A percentile compares a stretch with the other conserved stretches of the same genome.
Conservation (phyloP, 257 asterid species). For the Cinchona pubescens region DNA sequence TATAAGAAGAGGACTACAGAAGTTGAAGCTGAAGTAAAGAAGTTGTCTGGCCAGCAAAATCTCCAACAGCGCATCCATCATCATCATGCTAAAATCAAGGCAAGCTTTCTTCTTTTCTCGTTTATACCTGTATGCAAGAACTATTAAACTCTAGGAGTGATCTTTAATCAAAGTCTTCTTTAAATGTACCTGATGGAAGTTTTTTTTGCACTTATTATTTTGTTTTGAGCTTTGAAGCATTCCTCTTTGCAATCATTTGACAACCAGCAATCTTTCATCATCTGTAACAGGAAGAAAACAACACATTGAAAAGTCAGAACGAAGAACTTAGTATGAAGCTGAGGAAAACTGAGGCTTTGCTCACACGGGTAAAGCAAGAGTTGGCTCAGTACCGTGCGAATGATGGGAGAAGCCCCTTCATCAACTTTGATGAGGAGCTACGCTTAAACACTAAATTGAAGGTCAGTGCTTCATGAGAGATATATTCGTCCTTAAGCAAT, state of each 20-base stretch:
- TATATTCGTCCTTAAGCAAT: neutral
- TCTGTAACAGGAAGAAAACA: slow-evolving; percentile 80
- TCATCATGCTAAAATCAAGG: slow-evolving; percentile 98
- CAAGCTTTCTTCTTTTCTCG: slow-evolving; percentile 8
- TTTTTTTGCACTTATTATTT: neutral
- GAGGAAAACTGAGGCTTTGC: slow-evolving; percentile 59
- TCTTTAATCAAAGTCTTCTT: neutral
- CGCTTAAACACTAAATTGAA: slow-evolving; percentile 56
- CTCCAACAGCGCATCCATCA: slow-evolving; percentile 97
- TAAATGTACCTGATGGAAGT: neutral
- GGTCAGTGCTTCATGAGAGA: slow-evolving; percentile 39
- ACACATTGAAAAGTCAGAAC: slow-evolving; percentile 61
- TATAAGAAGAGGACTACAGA: slow-evolving; percentile 66
- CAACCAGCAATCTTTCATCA: neutral
- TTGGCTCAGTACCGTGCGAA: slow-evolving; percentile 71
- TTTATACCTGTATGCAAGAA: neutral
- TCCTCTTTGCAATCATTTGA: neutral
- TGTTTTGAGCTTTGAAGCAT: neutral
- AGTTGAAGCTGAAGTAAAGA: slow-evolving; percentile 73
- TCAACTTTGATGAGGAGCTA: slow-evolving; percentile 77
- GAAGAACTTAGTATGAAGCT: slow-evolving; percentile 74
- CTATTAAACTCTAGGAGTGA: neutral
- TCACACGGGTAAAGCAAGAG: slow-evolving; percentile 78
- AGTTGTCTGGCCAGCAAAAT: slow-evolving; percentile 90
- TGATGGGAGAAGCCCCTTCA: slow-evolving; percentile 61